Percentiles rank a stretch among this genome's conserved stretches.
These are phyloP conservation scores for Astrothelium macrocarpum DNA, from an alignment of 495 filamentous ascomycete genomes.

Conservation along the genomic window DNA sequence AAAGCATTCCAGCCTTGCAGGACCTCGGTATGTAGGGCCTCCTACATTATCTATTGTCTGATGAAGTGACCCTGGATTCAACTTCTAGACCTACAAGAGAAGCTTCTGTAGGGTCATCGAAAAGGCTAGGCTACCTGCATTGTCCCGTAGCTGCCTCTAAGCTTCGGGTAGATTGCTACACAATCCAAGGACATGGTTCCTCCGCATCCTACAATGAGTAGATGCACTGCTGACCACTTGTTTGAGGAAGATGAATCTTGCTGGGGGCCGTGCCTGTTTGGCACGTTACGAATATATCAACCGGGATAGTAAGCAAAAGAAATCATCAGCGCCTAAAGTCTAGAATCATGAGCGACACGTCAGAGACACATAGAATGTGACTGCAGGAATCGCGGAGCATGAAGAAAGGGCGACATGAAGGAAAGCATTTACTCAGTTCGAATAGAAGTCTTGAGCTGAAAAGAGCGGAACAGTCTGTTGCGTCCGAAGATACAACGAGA, in stretches of 20 bases:
- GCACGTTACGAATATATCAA: neutral
- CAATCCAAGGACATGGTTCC: too few species aligned
- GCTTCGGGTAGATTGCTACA: too few species aligned
- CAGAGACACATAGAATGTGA: neutral
- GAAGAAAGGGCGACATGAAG: too few species aligned
- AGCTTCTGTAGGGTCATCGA: neutral
- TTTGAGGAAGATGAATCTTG: neutral
- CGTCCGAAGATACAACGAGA: too few species aligned
- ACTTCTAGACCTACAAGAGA: neutral
- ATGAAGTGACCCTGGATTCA: neutral
- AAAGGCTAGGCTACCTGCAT: neutral
- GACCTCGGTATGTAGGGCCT: neutral
- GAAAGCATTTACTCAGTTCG: too few species aligned
- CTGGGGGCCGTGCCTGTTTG: neutral
- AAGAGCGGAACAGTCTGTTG: too few species aligned
- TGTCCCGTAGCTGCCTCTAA: too few species aligned
- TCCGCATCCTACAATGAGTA: too few species aligned
- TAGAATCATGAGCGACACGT: neutral
- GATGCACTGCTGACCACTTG: neutral
- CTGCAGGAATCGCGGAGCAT: too few species aligned
- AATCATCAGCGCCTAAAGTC: neutral
- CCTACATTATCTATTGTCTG: neutral
- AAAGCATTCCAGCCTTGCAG: neutral
- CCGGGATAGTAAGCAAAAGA: neutral
- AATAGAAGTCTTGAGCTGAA: too few species aligned